Evolutionary conservation across 2,329 filamentous ascomycete species (phyloP).

Genomic region (Penicillium nordicum): DNA sequence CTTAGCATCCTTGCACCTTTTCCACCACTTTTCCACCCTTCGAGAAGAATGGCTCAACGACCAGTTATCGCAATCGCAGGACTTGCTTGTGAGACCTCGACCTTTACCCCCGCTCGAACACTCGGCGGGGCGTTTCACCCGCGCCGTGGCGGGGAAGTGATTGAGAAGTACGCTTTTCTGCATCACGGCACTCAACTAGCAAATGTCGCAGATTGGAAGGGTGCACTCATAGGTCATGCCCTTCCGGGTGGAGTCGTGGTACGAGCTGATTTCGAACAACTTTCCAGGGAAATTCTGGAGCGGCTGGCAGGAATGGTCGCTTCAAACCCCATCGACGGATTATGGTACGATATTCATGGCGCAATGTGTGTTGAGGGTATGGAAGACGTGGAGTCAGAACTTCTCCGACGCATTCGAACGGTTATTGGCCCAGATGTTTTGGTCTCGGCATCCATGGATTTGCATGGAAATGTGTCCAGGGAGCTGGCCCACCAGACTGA

Average conservation of each 20-base stretch:
- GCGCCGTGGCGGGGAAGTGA: conserved; percentile 43
- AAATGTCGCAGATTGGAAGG: conserved; percentile 48
- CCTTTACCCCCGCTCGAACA: conserved; percentile 52
- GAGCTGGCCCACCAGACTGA: conserved; percentile 50
- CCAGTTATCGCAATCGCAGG: conserved; percentile 53
- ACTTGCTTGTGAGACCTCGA: conserved; percentile 54
- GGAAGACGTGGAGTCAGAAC: conserved; percentile 49
- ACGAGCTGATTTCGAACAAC: conserved; percentile 46
- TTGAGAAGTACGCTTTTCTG: conserved; percentile 48
- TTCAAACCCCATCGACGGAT: conserved; percentile 41
- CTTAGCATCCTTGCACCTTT: too few species aligned
- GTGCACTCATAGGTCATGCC: conserved; percentile 51
- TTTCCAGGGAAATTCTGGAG: conserved; percentile 42
- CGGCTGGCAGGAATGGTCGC: conserved; percentile 40
- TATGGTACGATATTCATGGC: conserved; percentile 58
- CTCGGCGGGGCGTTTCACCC: conserved; percentile 50
- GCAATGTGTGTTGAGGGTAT: conserved; percentile 54
- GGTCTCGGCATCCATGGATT: conserved; percentile 55
- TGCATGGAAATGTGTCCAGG: conserved; percentile 55
- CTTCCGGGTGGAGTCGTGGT: conserved; percentile 51
- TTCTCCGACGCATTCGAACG: conserved; percentile 45
- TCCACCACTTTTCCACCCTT: neutral
- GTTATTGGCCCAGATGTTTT: conserved; percentile 48
- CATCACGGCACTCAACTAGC: conserved; percentile 42
- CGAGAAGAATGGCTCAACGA: conserved; percentile 30